Conservation (phyloP, 169 alveolate genomes). For the Perkinsus chesapeaki region DNA sequence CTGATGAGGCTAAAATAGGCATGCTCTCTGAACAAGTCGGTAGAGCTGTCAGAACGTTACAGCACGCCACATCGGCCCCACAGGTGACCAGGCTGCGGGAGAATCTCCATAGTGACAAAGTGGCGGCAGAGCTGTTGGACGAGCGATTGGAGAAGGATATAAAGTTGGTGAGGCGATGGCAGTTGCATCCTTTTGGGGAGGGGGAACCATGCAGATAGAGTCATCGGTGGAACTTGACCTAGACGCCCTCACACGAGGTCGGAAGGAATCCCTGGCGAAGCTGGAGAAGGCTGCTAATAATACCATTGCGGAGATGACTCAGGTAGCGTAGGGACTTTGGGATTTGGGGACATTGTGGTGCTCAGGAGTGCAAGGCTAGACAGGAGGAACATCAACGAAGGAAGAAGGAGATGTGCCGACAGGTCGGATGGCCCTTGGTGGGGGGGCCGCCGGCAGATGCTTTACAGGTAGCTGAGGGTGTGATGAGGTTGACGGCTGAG, state of each 20-base stretch:
- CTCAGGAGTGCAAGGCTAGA: not conserved
- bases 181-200: not conserved
- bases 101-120: not conserved
- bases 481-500: not conserved
- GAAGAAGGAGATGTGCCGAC: not conserved
- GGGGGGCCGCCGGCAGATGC: not conserved
- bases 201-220: not conserved
- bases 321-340: not conserved
- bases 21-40: not conserved
- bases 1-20: not conserved
- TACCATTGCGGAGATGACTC: not conserved
- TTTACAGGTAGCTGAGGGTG: not conserved
- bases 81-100: not conserved
- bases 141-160: not conserved
- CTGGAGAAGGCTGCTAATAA: not conserved
- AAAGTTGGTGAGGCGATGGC: not conserved
- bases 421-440: not conserved
- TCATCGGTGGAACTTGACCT: not conserved
- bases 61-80: not conserved
- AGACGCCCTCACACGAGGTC: not conserved
- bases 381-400: not conserved
- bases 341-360: not conserved
- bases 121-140: not conserved
- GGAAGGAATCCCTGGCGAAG: not conserved
- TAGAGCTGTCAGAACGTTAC: not conserved